Base-by-base conservation (phyloP, 805 yeast species). In the Blastobotrys attinorum region DNA sequence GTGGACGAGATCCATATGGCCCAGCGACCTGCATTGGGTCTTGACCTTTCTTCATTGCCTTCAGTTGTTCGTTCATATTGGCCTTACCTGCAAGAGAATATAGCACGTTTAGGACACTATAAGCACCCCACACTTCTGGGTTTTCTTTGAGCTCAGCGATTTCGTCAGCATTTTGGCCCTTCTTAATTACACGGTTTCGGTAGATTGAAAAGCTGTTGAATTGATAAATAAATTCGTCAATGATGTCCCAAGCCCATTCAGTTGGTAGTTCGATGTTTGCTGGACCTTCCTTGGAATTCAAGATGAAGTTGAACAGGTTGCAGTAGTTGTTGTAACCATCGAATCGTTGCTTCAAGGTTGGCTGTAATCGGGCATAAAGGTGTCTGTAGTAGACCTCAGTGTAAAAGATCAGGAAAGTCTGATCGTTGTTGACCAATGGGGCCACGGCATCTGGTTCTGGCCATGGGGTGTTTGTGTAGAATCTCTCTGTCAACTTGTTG, bases 151-250 rank as follows among this genome's bases (percentile, higher is more conserved):
- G 60, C 40, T 62, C 62, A 22, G 54, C 59, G 37, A 68, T 48
- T 54, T 72, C 75, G 18, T 50, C 57, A 16, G 51, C 55, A 22
- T 56, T 48, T 40, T 51, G 45, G 36, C 57, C 60, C 47, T 59
- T 61, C 45, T 58, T 48, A 33, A 66, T 54, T 37, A 63, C 55
- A 44, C 69, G 63, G 23, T 66, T 58, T 47, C 71, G 63, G 60
- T 64, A 70, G 39, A 64, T 55, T 39, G 71, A 62, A 46, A 69
- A 72, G 50, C 65, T 63, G 54, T 70, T 70, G 61, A 66, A 72
- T 57, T 72, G 76, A 52, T 72, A 72, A 55, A 72, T 71, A 56
- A 72, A 72, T 57, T 72, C 76, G 49, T 72, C 76, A 46, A 72
- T 63, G 46, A 72, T 70, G 44, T 72, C 76, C 76, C 76, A 72